A percentile compares a stretch with the other conserved stretches of the same genome.
These are phyloP conservation scores for Xerocomus brunneocitrinus DNA, from an alignment of 768 basidiomycete species.

Conservation along the genomic window DNA sequence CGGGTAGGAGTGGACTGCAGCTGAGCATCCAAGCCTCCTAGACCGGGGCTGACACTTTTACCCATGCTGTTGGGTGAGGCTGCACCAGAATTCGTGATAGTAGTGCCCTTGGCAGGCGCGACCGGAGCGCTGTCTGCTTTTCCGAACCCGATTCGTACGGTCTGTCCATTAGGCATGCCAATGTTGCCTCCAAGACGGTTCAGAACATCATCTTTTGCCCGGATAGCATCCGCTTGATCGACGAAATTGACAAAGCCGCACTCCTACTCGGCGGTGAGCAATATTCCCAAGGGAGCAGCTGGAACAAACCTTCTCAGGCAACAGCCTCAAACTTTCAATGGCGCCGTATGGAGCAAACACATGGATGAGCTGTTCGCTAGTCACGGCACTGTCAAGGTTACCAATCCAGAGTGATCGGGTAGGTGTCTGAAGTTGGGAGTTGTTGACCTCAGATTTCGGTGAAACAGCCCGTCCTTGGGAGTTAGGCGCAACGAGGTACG, in stretches of 20 bases:
- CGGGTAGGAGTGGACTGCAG: conserved; percentile 89
- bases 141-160: conserved; percentile 96
- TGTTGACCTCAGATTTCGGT: conserved; percentile 66
- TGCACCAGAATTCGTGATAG: conserved; percentile 56
- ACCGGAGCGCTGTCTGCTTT: conserved; percentile 96
- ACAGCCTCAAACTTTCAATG: conserved; percentile 89
- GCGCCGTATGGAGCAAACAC: conserved; percentile 97
- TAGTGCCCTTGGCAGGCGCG: conserved; percentile 75
- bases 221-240: conserved; percentile 91
- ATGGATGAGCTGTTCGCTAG: conserved; percentile 90
- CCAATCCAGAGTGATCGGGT: conserved; percentile 98
- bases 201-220: conserved; percentile 95
- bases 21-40: conserved; percentile 77
- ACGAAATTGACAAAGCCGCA: conserved; percentile 99
- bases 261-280: conserved; percentile 54
- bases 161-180: conserved; percentile 91
- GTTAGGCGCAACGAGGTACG: conserved; percentile 66
- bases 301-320: conserved; percentile 86
- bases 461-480: conserved; percentile 74
- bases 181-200: conserved; percentile 94
- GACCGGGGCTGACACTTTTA: conserved; percentile 50
- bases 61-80: conserved; percentile 54
- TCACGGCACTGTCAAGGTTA: conserved; percentile 91
- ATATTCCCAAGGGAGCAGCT: not conserved
- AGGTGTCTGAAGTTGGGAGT: conserved; percentile 82